A percentile compares a stretch with the other conserved stretches of the same genome.
phyloP scores from a whole-genome alignment of 352 stramenopile species.

The Phytopythium delawarense region DNA sequence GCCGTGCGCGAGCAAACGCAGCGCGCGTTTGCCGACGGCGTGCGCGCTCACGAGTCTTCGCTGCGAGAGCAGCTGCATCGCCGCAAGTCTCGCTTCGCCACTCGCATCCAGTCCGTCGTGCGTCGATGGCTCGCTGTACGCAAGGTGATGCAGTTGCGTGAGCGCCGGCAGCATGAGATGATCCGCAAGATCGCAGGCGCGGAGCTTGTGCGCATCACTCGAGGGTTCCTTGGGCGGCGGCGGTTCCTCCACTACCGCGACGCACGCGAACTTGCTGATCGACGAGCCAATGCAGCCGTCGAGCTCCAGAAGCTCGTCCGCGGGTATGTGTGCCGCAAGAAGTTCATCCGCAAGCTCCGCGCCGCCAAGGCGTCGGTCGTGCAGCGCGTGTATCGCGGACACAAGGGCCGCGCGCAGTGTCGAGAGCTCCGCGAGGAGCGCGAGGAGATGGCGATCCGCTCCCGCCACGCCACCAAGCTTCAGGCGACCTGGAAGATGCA shows the following conservation, averaged over 20 bases:
- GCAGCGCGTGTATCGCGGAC: slow-evolving; percentile 71
- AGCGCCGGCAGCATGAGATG: slow-evolving; percentile 29
- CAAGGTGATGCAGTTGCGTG: slow-evolving; percentile 26
- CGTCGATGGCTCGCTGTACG: slow-evolving; percentile 46
- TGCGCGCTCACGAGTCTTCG: slow-evolving; percentile 46
- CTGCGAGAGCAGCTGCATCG: slow-evolving; percentile 40
- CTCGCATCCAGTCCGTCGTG: slow-evolving; percentile 51
- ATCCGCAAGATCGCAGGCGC: slow-evolving; percentile 47
- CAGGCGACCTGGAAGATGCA: slow-evolving; percentile 91
- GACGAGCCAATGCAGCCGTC: slow-evolving; percentile 26
- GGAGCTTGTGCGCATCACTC: slow-evolving; percentile 60
- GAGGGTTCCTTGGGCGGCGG: slow-evolving; percentile 55
- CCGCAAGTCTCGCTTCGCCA: slow-evolving; percentile 39
- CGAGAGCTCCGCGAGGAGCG: slow-evolving; percentile 35
- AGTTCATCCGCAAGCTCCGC: slow-evolving; percentile 37
- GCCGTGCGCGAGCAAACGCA: slow-evolving; percentile 28
- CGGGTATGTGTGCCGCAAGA: slow-evolving; percentile 52
- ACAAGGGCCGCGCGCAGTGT: slow-evolving; percentile 43
- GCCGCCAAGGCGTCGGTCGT: slow-evolving; percentile 43
- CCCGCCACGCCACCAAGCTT: slow-evolving; percentile 67
- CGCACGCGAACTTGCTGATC: slow-evolving; percentile 13
- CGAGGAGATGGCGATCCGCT: slow-evolving; percentile 23
- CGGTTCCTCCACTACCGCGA: slow-evolving; percentile 29
- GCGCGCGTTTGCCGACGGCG: slow-evolving; percentile 12
- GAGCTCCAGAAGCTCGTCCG: slow-evolving; percentile 66